phyloP scores from a whole-genome alignment of 1,139 yeast genomes.

The Lodderomyces jiufengensis region DNA sequence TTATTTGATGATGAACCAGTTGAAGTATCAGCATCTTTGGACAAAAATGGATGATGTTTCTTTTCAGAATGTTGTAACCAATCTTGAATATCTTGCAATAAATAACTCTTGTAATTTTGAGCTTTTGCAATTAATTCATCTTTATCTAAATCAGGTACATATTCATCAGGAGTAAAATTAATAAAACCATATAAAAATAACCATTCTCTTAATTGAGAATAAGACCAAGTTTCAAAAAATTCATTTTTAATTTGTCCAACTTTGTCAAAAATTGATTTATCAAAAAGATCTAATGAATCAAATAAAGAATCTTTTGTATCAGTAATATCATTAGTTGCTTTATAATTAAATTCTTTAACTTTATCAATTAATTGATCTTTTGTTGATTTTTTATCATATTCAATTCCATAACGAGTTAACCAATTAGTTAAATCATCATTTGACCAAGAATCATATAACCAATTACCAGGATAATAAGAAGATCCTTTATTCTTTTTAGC shows the following conservation, averaged over 20 bases:
- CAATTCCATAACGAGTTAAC: constrained; percentile 43
- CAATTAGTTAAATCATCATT: constrained; percentile 42
- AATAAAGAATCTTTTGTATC: constrained; percentile 38
- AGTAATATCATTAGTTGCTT: constrained; percentile 30
- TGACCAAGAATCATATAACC: constrained; percentile 49
- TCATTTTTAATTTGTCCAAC: constrained; percentile 40
- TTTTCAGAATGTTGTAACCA: constrained; percentile 30
- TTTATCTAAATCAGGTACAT: constrained; percentile 16
- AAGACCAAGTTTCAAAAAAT: constrained; percentile 40
- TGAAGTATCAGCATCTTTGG: constrained; percentile 18
- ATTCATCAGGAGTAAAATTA: constrained; percentile 22
- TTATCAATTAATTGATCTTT: constrained; percentile 40
- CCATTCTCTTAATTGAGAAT: constrained; percentile 32
- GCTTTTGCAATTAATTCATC: constrained; percentile 20
- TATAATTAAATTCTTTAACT: constrained; percentile 41
- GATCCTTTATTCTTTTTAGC: constrained; percentile 32
- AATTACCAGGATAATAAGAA: constrained; percentile 49
- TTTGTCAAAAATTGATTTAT: constrained; percentile 34
- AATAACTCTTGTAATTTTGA: constrained; percentile 17
- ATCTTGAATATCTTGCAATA: constrained; percentile 45
- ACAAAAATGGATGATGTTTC: constrained; percentile 21
- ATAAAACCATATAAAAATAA: constrained; percentile 24
- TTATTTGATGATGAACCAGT: background rate
- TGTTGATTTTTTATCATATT: constrained; percentile 29
- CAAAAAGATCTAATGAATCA: constrained; percentile 31